Evolutionary conservation across 2,329 filamentous ascomycete species (phyloP), one percentile per base, ranked within the genome.

Genomic region (Sporothrix pallida): DNA sequence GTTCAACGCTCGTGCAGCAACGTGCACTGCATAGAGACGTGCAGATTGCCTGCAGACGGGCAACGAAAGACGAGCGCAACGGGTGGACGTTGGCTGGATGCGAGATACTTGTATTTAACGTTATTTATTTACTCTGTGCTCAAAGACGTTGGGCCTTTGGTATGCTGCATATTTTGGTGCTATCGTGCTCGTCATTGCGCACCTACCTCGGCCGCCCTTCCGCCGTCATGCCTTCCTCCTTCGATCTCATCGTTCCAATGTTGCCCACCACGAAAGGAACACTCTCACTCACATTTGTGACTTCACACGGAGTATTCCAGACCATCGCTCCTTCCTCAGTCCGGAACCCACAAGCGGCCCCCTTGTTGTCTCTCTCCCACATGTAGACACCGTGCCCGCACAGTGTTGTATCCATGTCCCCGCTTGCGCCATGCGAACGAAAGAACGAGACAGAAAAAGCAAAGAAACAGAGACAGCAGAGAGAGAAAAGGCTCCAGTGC

Each of bases 331-430:
- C 62, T 26, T 46, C 42, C 42, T 48, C 20, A 15, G 17, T 42
- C 62, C 10, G 20, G 42, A 65, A 67, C 12, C 62, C 62, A 26
- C 20, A 13, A 5, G 4, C 9, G 6, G 26, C 3, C 50, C 46
- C 44, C 20, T 15, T 15, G 2, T 26, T 48, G 44, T 26, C 12
- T 69, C 46, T 50, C 65, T 69, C 31, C 50, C 48, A 56, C 67
- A 70, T 74, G 56, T 54, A 42, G 67, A 26, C 20, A 67, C 71
- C 48, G 73, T 74, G 42, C 12, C 69, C 69, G 73, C 74, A 75
- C 72, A 69, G 70, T 74, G 72, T 71, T 60, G 56, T 52, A 75
- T 26, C 50, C 37, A n/a, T 5, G 26, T 20, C 31, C 20, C 70
- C 58, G 63, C 69, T 71, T 60, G 46, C 42, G 44, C n/a, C 62